Percentiles rank a stretch among this genome's conserved stretches.
These are phyloP conservation scores for Tetrapisispora nanseiensis DNA, from an alignment of 805 yeast species.

Conservation along the genomic window DNA sequence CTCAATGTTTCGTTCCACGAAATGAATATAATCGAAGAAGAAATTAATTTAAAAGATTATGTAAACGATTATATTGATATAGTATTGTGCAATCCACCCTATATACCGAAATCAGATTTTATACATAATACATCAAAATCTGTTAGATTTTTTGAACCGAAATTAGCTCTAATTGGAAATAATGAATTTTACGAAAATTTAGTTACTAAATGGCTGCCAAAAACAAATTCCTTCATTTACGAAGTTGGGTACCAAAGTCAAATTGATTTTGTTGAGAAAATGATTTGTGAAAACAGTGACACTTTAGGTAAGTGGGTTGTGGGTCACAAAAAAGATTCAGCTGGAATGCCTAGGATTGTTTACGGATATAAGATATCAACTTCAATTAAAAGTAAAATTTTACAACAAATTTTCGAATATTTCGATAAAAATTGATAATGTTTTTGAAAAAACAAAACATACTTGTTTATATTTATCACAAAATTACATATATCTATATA, in stretches of 20 bases:
- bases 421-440: too few relatives aligned
- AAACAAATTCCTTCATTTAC: constrained; percentile 50
- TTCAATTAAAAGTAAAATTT: not conserved
- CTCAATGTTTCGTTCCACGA: not conserved
- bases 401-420: constrained; percentile 3
- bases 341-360: constrained; percentile 47
- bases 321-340: constrained; percentile 42
- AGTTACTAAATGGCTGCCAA: constrained; percentile 35
- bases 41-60: not conserved
- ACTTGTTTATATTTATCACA: too few relatives aligned
- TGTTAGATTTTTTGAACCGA: constrained; percentile 67
- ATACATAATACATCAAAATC: constrained; percentile 46
- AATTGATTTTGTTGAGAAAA: constrained; percentile 32
- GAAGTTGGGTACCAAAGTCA: constrained; percentile 66
- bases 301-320: constrained; percentile 36
- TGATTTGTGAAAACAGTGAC: constrained; percentile 10
- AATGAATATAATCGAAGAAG: not conserved
- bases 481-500: not conserved
- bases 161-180: constrained; percentile 69
- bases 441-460: too few relatives aligned
- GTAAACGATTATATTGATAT: constrained; percentile 33
- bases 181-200: constrained; percentile 58
- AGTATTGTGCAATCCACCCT: constrained; percentile 86
- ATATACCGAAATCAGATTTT: constrained; percentile 36
- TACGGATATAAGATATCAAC: constrained; percentile 42